A percentile compares a stretch with the other conserved stretches of the same genome.
Conservation (phyloP, 2,329 filamentous ascomycete species). For the Claviceps sp. region DNA sequence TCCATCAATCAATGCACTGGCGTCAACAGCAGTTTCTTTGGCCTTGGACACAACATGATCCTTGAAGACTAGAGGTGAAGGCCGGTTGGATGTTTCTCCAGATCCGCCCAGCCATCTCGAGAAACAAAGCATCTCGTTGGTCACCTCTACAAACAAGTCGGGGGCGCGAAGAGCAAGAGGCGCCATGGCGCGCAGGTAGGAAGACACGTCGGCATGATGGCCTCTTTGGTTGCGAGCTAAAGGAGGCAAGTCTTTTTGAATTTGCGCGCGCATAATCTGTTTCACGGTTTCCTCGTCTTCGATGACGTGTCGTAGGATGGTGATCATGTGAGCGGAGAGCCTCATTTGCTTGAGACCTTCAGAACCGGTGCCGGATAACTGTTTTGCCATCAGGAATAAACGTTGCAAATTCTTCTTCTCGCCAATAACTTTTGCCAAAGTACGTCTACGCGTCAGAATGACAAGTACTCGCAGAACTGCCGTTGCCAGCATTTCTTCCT, state of each 20-base stretch:
- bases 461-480: conserved; percentile 74
- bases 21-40: conserved; percentile 3
- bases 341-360: conserved; percentile 50
- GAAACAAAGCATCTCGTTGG: conserved; percentile 72
- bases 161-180: conserved; percentile 72
- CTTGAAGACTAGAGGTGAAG: conserved; percentile 29
- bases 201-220: conserved; percentile 49
- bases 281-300: conserved; percentile 87
- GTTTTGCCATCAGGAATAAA: conserved; percentile 90
- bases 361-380: conserved; percentile 68
- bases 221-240: conserved; percentile 31
- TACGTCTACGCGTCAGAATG: conserved; percentile 69
- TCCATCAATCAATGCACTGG: conserved; percentile 13
- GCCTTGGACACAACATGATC: conserved; percentile 7
- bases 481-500: conserved; percentile 72
- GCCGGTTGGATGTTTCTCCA: conserved; percentile 17
- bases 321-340: conserved; percentile 54
- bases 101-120: conserved; percentile 39
- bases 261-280: conserved; percentile 85
- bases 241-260: conserved; percentile 61
- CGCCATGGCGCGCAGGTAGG: conserved; percentile 64
- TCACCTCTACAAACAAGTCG: conserved; percentile 74
- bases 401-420: conserved; percentile 83
- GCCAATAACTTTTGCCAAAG: conserved; percentile 61
- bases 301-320: conserved; percentile 80